Base-by-base conservation (phyloP, 768 basidiomycete species). In the Boletus tylopilopsis region DNA sequence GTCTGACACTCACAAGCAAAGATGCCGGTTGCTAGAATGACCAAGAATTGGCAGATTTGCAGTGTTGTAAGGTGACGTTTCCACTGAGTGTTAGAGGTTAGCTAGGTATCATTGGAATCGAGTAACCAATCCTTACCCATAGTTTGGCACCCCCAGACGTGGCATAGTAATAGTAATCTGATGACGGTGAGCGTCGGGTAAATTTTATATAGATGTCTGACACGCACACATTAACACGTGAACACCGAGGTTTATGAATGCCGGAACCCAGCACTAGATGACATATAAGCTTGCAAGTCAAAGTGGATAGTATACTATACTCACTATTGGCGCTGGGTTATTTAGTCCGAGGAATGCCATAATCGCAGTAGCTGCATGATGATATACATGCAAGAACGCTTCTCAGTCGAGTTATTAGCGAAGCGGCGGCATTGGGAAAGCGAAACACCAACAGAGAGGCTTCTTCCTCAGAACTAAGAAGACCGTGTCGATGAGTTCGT, bases 121-220 rank as follows among this genome's bases (percentile, higher is more conserved):
- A 5, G 1, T 11, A 25, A 12, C 35, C 3, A 21, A 53, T 51
- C 35, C 30, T n/a, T n/a, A 64, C 64, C 64, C 64, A 64, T 7
- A 50, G 21, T 42, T 53, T 66, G 19, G 51, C 33, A 6, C 64
- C 63, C 13, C 93, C 93, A 46, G 94, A 92, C 32, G 92, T 90
- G n/a, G 90, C 90, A 67, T 85, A 96, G 73, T 97, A 98, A 72
- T 98, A 98, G 73, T 96, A 97, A 76, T 98, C 92, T 94, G 63
- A n/a, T n/a, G n/a, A n/a, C n/a, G n/a, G n/a, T n/a, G n/a, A n/a
- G n/a, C n/a, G n/a, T n/a, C n/a, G n/a, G n/a, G n/a, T n/a, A n/a
- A n/a, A n/a, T n/a, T n/a, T n/a, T n/a, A n/a, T n/a, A n/a, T n/a
- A n/a, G 9, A 40, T 35, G 24, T 19, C 45, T 33, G 25, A 24